These are phyloP conservation scores for Juglanconis juglandina DNA, from an alignment of 2,329 filamentous ascomycete genomes.

Conservation along the genomic window DNA sequence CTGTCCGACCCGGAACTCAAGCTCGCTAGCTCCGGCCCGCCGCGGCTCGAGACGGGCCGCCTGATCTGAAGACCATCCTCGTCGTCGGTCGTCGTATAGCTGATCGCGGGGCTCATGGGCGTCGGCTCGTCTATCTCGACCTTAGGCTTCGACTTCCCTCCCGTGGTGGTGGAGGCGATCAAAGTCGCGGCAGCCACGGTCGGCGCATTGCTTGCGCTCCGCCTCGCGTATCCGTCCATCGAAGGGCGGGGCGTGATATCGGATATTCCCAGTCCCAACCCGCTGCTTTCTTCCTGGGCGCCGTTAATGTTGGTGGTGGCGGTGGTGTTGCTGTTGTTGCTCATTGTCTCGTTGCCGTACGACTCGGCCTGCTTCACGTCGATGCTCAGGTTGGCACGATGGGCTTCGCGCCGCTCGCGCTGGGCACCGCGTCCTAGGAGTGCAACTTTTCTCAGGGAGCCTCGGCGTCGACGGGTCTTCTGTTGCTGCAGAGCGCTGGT, in stretches of 20 bases:
- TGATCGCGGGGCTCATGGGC: constrained; percentile 52
- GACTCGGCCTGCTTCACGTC: constrained; percentile 34
- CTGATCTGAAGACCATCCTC: constrained; percentile 71
- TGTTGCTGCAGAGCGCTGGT: constrained; percentile 43
- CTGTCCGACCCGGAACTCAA: constrained; percentile 60
- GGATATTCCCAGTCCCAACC: constrained; percentile 45
- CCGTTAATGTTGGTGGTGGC: not conserved
- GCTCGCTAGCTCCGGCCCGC: constrained; percentile 35
- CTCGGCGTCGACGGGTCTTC: constrained; percentile 68
- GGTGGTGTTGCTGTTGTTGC: constrained; percentile 4
- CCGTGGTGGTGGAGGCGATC: not conserved
- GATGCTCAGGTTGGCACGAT: constrained; percentile 38
- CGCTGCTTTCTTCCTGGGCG: constrained; percentile 23
- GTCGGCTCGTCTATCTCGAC: constrained; percentile 20
- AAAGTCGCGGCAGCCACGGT: constrained; percentile 16
- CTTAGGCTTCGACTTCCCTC: constrained; percentile 10
- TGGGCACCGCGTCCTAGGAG: constrained; percentile 71
- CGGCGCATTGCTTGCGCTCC: constrained; percentile 25
- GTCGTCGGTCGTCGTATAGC: constrained; percentile 77
- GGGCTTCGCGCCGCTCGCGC: constrained; percentile 53
- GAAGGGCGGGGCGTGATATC: constrained; percentile 44
- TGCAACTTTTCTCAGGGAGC: constrained; percentile 83
- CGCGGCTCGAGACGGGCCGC: constrained; percentile 40
- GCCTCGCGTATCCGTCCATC: constrained; percentile 43
- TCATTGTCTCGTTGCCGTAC: constrained; percentile 12